Evolutionary conservation across 2,329 filamentous ascomycete genomes (phyloP).

Genomic region (Ustulina deusta): DNA sequence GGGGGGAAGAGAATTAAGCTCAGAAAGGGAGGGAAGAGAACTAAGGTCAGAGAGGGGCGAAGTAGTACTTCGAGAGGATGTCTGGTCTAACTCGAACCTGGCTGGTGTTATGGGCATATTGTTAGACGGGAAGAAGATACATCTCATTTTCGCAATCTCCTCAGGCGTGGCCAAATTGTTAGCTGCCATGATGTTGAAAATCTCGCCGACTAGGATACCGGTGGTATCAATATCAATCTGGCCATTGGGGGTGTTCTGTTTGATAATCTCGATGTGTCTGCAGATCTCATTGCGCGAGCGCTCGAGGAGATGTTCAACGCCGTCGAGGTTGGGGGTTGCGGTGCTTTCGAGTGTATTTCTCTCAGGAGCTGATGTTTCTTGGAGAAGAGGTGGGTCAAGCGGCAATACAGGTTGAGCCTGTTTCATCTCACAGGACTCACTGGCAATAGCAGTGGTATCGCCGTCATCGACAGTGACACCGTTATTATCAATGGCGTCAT

Average conservation of each 20-base stretch:
- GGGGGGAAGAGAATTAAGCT: neutral
- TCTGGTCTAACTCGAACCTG: neutral
- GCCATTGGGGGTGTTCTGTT: neutral
- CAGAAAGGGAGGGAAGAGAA: neutral
- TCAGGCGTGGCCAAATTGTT: neutral
- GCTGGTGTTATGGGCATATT: neutral
- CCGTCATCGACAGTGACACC: neutral
- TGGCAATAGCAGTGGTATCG: neutral
- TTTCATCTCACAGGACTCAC: neutral
- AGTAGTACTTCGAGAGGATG: neutral
- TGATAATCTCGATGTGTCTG: conserved; percentile 9
- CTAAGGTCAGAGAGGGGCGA: neutral
- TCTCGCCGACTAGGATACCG: neutral
- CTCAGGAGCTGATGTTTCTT: neutral
- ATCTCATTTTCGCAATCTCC: neutral
- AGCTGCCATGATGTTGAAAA: neutral
- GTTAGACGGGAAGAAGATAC: neutral
- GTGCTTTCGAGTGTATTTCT: neutral
- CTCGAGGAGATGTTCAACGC: neutral
- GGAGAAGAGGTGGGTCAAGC: neutral
- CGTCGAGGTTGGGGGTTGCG: neutral
- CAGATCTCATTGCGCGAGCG: neutral
- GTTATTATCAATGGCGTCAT: no score
- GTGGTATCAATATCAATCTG: conserved; percentile 5
- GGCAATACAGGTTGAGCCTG: neutral